Evolutionary conservation across 352 stramenopile species (phyloP).

Genomic region (Pythium rhizo-oryzae): DNA sequence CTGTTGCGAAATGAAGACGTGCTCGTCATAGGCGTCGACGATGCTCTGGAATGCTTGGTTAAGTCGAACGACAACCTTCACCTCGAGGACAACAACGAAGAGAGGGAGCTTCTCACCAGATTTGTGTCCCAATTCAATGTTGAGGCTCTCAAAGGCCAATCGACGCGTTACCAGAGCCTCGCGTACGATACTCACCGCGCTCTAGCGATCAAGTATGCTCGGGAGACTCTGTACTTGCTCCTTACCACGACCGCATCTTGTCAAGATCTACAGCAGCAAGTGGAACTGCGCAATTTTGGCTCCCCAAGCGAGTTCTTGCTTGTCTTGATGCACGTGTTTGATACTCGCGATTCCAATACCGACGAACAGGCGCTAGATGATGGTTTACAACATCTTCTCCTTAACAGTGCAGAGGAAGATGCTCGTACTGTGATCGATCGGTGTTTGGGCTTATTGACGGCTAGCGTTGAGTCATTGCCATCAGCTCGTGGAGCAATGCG

Average conservation of each 20-base stretch:
- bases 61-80: constrained; percentile 38
- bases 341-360: constrained; percentile 24
- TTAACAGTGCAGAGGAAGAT: neutral
- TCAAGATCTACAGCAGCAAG: neutral
- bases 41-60: constrained; percentile 35
- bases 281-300: constrained; percentile 36
- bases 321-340: constrained; percentile 37
- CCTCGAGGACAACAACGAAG: constrained; percentile 63
- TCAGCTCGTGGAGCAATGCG: constrained; percentile 47
- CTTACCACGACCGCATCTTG: constrained; percentile 21
- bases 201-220: constrained; percentile 57
- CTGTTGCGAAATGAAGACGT: constrained; percentile 53
- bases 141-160: constrained; percentile 68
- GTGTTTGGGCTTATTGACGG: constrained; percentile 42
- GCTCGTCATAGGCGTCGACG: constrained; percentile 63
- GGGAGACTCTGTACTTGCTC: constrained; percentile 45
- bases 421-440: constrained; percentile 6
- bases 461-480: constrained; percentile 34
- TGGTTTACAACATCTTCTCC: constrained; percentile 5
- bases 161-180: constrained; percentile 57
- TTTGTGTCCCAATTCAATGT: constrained; percentile 71
- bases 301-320: constrained; percentile 42
- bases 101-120: constrained; percentile 50
- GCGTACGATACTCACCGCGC: constrained; percentile 66
- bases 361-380: constrained; percentile 33